A percentile compares a stretch with the other conserved stretches of the same genome.
These are phyloP conservation scores for Geopyxis carbonaria DNA, from an alignment of 495 filamentous ascomycete species.

Conservation along the genomic window DNA sequence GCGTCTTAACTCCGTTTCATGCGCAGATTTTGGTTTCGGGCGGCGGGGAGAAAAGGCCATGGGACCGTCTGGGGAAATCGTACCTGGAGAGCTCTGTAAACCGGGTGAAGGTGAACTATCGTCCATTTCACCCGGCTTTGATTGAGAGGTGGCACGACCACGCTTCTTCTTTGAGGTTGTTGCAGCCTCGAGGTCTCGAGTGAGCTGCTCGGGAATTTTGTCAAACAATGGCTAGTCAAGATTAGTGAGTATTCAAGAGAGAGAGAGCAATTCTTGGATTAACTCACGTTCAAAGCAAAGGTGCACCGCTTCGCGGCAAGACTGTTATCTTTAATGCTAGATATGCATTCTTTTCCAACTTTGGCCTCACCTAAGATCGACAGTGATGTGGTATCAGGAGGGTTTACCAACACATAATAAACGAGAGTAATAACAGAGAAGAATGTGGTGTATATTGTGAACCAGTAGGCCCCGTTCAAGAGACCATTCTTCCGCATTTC, in stretches of 20 bases:
- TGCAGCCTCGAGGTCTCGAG: conserved; percentile 29
- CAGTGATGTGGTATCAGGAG: conserved; percentile 53
- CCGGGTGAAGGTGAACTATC: conserved; percentile 31
- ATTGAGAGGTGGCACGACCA: conserved; percentile 33
- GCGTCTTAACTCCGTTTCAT: conserved; percentile 11
- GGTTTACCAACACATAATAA: conserved; percentile 83
- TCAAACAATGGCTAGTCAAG: conserved; percentile 53
- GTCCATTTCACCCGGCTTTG: conserved; percentile 19
- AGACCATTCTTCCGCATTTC: conserved; percentile 74
- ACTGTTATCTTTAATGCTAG: conserved; percentile 60
- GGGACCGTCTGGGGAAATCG: conserved; percentile 21
- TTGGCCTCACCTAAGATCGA: conserved; percentile 69
- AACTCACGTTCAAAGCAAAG: conserved; percentile 48
- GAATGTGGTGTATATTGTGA: conserved; percentile 88
- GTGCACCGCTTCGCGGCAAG: conserved; percentile 78
- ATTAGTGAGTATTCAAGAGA: conserved; percentile 17
- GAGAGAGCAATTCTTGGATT: conserved; percentile 4
- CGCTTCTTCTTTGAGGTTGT: conserved; percentile 37
- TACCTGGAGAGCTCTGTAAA: conserved; percentile 19
- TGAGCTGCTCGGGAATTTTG: conserved; percentile 53
- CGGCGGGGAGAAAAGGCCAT: conserved; percentile 26
- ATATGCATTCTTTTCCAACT: conserved; percentile 67
- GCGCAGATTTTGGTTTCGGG: conserved; percentile 21
- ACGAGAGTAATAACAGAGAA: conserved; percentile 81
- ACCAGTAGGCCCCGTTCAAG: conserved; percentile 88